Evolutionary conservation across 257 asterid genomes (phyloP), one percentile per base, ranked within the genome.

Genomic region (Solanum infundibuliforme): DNA sequence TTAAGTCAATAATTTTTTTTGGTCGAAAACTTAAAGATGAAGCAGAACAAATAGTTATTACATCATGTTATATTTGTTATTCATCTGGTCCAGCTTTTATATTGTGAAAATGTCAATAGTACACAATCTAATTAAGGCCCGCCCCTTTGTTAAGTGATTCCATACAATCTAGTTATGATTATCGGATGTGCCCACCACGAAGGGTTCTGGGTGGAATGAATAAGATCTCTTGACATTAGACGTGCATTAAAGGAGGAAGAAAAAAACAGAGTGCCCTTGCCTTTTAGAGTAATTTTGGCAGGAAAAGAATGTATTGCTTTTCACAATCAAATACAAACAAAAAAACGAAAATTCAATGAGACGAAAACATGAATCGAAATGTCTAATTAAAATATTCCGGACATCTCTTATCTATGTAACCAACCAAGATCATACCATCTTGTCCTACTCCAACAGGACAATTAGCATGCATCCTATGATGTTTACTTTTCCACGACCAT

Each of bases 371-470:
- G 27, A 27, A 16, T 16, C 9, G 16, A 43, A 81, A 16, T n/a
- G 43, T 71, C 93, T 73, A 92, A 68, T 90, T 89, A 90, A 97
- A 95, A 91, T 97, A 97, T 89, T 94, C 95, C 13, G 96, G 94
- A 85, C 99, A 97, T 90, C 94, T 94, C 89, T 86, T 92, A 31
- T 89, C 93, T 83, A 86, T 91, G 34, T 90, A 91, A 52, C 29
- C 43, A 58, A 87, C 68, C 94, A 95, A 89, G 69, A 97, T 84
- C 76, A 89, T 72, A 41, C 99, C 99, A 91, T 97, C 98, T 60
- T 93, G 89, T 65, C 99, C 98, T 12, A 97, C 94, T 27, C 93
- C 98, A 73, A 93, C 97, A 34, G 93, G 91, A 66, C 99, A 97
- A 73, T 90, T 92, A 12, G 94, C 98, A 79, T 95, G 99, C 95